These are phyloP conservation scores for Emydomyces testavorans DNA, from an alignment of 2,329 filamentous ascomycete species.

Conservation along the genomic window DNA sequence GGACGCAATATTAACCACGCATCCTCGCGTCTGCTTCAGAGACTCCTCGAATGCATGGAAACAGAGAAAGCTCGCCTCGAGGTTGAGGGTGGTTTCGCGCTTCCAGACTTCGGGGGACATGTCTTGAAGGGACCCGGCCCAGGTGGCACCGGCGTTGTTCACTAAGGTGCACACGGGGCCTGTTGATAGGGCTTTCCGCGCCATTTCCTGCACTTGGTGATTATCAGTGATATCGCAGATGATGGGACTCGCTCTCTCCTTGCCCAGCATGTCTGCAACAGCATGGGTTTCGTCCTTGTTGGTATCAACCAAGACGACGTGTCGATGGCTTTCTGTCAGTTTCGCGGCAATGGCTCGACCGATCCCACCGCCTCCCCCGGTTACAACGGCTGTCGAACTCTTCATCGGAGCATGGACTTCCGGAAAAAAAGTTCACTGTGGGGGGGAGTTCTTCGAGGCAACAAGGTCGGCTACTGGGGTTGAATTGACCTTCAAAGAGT, in stretches of 20 bases:
- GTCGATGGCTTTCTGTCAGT: slow-evolving; percentile 19
- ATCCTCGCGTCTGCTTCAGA: slow-evolving; percentile 15
- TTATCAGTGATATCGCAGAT: slow-evolving; percentile 22
- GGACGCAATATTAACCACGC: slow-evolving; percentile 19
- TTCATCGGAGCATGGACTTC: background rate
- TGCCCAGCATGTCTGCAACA: slow-evolving; percentile 13
- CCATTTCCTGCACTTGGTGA: slow-evolving; percentile 14
- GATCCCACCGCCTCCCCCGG: slow-evolving; percentile 22
- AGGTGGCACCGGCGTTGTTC: slow-evolving; percentile 23
- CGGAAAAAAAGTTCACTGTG: background rate
- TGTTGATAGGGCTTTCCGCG: slow-evolving; percentile 7
- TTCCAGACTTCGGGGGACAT: slow-evolving; percentile 17
- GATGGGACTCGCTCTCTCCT: slow-evolving; percentile 15
- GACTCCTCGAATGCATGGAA: slow-evolving; percentile 18
- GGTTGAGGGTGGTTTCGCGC: slow-evolving; percentile 18
- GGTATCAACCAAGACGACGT: slow-evolving; percentile 20
- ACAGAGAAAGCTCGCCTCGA: slow-evolving; percentile 17
- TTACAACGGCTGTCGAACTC: slow-evolving; percentile 21
- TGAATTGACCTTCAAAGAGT: too few species aligned
- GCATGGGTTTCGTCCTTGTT: slow-evolving; percentile 15
- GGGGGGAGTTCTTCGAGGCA: too few species aligned
- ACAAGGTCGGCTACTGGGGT: too few species aligned
- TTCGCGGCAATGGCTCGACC: slow-evolving; percentile 21
- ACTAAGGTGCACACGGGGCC: slow-evolving; percentile 19
- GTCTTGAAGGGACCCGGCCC: slow-evolving; percentile 18